phyloP scores from a whole-genome alignment of 2,329 filamentous ascomycete genomes.

The Trichoderma arundinaceum region DNA sequence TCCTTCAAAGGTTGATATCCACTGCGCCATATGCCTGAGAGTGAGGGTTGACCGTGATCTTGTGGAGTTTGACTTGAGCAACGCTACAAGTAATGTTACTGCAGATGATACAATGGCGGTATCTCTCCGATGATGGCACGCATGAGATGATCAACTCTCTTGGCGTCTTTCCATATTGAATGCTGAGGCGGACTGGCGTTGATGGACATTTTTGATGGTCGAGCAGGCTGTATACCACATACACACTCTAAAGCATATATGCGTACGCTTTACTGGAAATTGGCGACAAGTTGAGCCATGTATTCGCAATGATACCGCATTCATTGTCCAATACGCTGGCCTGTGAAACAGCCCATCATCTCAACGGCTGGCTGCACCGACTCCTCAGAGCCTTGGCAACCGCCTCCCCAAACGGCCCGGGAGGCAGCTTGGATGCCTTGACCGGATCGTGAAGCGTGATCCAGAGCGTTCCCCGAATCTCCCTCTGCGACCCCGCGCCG shows the following conservation, averaged over 20 bases:
- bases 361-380: conserved; percentile 22
- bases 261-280: too few relatives aligned
- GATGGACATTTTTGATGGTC: neutral
- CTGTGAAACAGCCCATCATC: neutral
- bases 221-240: neutral
- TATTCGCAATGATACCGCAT: neutral
- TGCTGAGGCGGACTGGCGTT: too few relatives aligned
- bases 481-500: conserved; percentile 26
- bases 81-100: too few relatives aligned
- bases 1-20: too few relatives aligned
- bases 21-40: too few relatives aligned
- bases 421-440: conserved; percentile 32
- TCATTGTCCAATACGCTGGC: too few relatives aligned
- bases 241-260: too few relatives aligned
- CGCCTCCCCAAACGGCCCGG: conserved; percentile 35
- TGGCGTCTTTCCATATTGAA: neutral
- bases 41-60: too few relatives aligned
- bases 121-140: too few relatives aligned
- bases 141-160: neutral
- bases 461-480: conserved; percentile 40
- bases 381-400: conserved; percentile 34
- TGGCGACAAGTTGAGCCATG: neutral
- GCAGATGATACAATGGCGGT: too few relatives aligned
- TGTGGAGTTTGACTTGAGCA: too few relatives aligned
- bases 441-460: conserved; percentile 35